Percentiles rank a stretch among this genome's conserved stretches.
phyloP scores from a whole-genome alignment of 108 stramenopile genomes.

The Poteriospumella lacustris region DNA sequence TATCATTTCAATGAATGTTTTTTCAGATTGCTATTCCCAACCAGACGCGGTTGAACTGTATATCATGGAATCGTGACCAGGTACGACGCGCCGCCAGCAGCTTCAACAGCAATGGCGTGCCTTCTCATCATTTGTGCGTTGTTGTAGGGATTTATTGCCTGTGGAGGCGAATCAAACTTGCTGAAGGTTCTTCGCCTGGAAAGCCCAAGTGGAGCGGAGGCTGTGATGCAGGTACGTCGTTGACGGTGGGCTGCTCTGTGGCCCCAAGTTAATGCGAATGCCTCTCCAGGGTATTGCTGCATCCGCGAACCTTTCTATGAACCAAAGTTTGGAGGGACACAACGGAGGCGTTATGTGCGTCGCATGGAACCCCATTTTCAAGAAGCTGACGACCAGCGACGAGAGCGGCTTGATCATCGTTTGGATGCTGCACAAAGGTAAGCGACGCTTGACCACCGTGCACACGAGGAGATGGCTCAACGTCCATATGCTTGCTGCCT shows the following conservation, averaged over 20 bases:
- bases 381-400: conserved; percentile 63
- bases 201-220: conserved; percentile 13
- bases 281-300: conserved; percentile 22
- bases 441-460: too few species aligned
- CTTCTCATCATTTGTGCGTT: neutral
- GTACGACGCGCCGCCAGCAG: neutral
- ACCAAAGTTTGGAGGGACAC: conserved; percentile 42
- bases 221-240: conserved; percentile 6
- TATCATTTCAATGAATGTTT: neutral
- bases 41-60: conserved; percentile 38
- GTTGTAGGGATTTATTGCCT: conserved; percentile 56
- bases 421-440: conserved; percentile 65
- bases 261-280: neutral
- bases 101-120: neutral
- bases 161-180: conserved; percentile 57
- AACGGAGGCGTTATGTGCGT: conserved; percentile 36
- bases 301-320: conserved; percentile 50
- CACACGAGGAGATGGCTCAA: too few species aligned
- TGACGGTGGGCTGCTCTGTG: conserved; percentile 1
- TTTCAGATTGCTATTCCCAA: conserved; percentile 59
- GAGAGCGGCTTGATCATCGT: conserved; percentile 63
- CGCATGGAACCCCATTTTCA: conserved; percentile 58
- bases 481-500: too few species aligned
- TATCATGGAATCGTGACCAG: conserved; percentile 57
- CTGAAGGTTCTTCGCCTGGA: conserved; percentile 60